Percentiles rank a stretch among this genome's conserved stretches.
phyloP scores from a whole-genome alignment of 768 basidiomycete genomes.

The Pisolithus sp. region DNA sequence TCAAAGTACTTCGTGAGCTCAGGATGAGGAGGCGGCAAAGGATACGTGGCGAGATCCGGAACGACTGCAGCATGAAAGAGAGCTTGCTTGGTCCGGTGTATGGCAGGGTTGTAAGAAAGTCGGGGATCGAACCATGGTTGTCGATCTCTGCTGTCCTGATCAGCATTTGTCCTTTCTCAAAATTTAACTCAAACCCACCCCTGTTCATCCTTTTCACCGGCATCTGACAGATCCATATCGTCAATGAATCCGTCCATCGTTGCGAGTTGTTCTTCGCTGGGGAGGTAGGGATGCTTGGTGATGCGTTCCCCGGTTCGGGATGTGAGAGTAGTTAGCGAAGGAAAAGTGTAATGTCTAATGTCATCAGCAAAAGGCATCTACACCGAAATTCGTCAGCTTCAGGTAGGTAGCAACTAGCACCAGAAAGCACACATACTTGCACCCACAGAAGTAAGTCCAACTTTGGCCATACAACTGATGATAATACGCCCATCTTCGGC shows the following conservation, averaged over 20 bases:
- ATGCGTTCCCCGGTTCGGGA: constrained; percentile 71
- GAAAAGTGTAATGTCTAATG: constrained; percentile 79
- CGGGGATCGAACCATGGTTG: constrained; percentile 71
- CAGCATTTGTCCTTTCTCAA: not conserved
- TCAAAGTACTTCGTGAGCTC: constrained; percentile 81
- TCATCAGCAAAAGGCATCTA: constrained; percentile 97
- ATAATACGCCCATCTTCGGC: constrained; percentile 80
- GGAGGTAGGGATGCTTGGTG: constrained; percentile 73
- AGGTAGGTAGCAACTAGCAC: not conserved
- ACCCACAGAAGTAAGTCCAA: constrained; percentile 82
- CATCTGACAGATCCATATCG: constrained; percentile 78
- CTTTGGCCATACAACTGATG: constrained; percentile 54
- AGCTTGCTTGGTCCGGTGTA: constrained; percentile 91
- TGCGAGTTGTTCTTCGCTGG: constrained; percentile 66
- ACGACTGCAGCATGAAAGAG: constrained; percentile 84
- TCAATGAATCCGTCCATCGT: constrained; percentile 89
- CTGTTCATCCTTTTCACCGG: constrained; percentile 68
- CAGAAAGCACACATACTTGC: constrained; percentile 47
- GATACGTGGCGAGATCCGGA: constrained; percentile 62
- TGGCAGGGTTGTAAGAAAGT: constrained; percentile 79
- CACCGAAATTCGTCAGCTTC: not conserved
- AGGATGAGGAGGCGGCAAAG: constrained; percentile 80
- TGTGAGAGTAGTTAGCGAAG: constrained; percentile 66
- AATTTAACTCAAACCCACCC: constrained; percentile 43
- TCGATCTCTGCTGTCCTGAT: constrained; percentile 39